Percentiles rank a stretch among this genome's conserved stretches.
These are phyloP conservation scores for Vaccinium vitisidaea DNA, from an alignment of 148 eudicot species.

Conservation along the genomic window DNA sequence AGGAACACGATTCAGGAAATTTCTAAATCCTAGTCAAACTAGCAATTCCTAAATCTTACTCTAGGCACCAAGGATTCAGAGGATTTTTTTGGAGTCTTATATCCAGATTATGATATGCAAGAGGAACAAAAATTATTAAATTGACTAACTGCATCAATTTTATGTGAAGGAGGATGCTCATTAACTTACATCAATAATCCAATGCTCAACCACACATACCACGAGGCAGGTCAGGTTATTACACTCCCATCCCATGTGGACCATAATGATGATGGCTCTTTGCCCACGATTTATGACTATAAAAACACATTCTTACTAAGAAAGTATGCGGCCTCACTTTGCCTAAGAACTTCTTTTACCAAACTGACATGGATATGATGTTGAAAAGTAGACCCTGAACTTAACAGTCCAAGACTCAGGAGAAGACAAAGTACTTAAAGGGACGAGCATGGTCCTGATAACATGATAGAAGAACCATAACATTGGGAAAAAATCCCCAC, in stretches of 20 bases:
- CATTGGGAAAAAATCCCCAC: not conserved
- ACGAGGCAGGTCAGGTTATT: not conserved
- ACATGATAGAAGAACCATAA: not conserved
- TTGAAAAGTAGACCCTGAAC: not conserved
- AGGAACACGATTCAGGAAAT: not conserved
- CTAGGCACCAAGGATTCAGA: not conserved
- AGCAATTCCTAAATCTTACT: not conserved
- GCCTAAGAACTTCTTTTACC: constrained; percentile 1
- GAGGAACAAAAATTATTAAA: not conserved
- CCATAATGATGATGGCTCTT: not conserved
- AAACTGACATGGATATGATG: not conserved
- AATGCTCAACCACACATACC: not conserved
- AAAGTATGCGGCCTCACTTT: not conserved
- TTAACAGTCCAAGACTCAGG: not conserved
- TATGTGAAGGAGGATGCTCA: not conserved
- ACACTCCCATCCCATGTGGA: not conserved
- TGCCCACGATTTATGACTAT: not conserved
- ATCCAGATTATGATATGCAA: not conserved
- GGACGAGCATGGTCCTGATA: not conserved
- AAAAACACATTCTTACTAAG: not conserved
- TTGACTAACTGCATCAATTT: not conserved
- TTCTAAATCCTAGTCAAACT: not conserved
- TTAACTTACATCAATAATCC: not conserved
- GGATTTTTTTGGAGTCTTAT: not conserved
- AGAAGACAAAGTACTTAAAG: not conserved